Evolutionary conservation across 2,329 filamentous ascomycete species (phyloP), one percentile per base, ranked within the genome.

Genomic region (Endothia cerciana): DNA sequence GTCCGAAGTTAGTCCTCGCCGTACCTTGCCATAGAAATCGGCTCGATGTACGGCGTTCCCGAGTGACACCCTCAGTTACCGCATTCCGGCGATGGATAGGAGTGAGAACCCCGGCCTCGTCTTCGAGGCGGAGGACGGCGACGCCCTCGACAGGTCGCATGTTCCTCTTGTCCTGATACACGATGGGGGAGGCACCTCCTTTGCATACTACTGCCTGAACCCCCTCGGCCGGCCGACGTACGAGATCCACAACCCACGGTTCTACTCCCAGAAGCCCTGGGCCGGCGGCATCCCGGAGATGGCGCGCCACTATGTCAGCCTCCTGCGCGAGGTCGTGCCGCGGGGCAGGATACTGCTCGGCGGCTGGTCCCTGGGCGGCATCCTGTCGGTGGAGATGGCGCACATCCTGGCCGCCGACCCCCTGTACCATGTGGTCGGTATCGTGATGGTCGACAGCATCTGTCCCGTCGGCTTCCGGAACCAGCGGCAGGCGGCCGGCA

Each of bases 121-220:
- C 38, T 68, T 59, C 40, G 60, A 67, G 11, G 53, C 64, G 17
- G 62, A 66, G 41, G 67, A 68, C 22, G 66, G 66, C 17, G 51
- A 65, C 43, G 45, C 56, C 10, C 47, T 36, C 0, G 22, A 45
- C 5, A 59, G 36, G 28, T 62, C 64, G 13, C 38, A 63, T 2
- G 30, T 58, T 1, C 85, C 86, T 1, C 76, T 87, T 57, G 76
- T 89, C 65, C 79, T 89, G 53, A 77, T 88, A 47, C 86, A 89
- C 74, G 86, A 89, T 68, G 86, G 86, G 69, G 85, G 86, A 69
- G 86, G 86, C 71, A 88, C 86, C 1, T 82, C 81, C 2, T 87
- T 85, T 71, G 81, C 80, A 69, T 88, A 88, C 73, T 80, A 85
- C 74, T 83, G 82, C 68, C 77, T 89, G 4, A 78, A 81, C 22